phyloP scores from a whole-genome alignment of 805 yeast species.

The Babjeviella inositovora region DNA sequence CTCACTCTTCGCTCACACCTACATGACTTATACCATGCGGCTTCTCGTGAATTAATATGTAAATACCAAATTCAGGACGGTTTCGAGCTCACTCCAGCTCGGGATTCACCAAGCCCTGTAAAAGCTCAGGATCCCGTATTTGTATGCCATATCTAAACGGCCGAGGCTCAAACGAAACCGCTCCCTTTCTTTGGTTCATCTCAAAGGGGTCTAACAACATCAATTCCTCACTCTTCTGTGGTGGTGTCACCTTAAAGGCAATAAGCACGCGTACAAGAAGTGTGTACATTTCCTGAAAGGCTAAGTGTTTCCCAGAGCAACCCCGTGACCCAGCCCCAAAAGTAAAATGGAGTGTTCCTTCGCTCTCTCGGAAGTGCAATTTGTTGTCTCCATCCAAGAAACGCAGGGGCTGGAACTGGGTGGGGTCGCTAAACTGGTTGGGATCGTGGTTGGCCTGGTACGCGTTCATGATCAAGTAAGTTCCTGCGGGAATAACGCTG shows the following conservation, averaged over 20 bases:
- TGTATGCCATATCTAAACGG: too few relatives aligned
- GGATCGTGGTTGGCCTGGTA: slow-evolving; percentile 59
- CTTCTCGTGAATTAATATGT: too few relatives aligned
- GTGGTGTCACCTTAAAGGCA: slow-evolving; percentile 28
- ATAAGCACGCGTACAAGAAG: slow-evolving; percentile 35
- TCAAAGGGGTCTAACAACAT: slow-evolving; percentile 36
- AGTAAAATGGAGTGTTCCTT: slow-evolving; percentile 19
- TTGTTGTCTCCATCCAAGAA: slow-evolving; percentile 19
- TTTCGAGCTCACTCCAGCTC: too few relatives aligned
- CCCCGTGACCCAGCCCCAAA: slow-evolving; percentile 61
- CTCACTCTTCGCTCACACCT: too few relatives aligned
- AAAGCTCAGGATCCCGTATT: too few relatives aligned
- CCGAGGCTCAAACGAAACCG: slow-evolving; percentile 49
- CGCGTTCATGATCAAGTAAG: slow-evolving; percentile 48
- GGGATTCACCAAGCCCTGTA: too few relatives aligned
- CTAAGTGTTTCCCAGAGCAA: slow-evolving; percentile 58
- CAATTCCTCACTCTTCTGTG: slow-evolving; percentile 9
- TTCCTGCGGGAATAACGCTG: slow-evolving; percentile 32
- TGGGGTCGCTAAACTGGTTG: slow-evolving; percentile 21
- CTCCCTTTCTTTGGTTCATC: slow-evolving; percentile 32
- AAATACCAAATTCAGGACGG: too few relatives aligned
- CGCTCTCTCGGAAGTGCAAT: slow-evolving; percentile 3
- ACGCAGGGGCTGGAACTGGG: slow-evolving; percentile 32
- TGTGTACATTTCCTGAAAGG: slow-evolving; percentile 48
- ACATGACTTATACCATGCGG: too few relatives aligned